Evolutionary conservation across 495 filamentous ascomycete species (phyloP), one percentile per base, ranked within the genome.

Genomic region (Apodospora peruviana): DNA sequence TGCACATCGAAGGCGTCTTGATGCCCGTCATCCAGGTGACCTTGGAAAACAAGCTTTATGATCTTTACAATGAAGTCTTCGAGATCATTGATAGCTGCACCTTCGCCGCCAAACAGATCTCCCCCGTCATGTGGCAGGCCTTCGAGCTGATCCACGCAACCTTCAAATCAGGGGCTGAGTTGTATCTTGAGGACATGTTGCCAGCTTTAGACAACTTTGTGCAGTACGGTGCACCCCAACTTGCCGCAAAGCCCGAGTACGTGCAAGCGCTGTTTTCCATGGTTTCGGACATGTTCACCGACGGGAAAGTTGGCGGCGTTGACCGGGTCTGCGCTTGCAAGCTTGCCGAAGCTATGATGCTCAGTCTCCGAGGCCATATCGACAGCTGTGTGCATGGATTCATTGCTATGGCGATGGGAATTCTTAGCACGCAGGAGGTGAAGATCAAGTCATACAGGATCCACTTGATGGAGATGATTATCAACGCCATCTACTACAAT

Each of bases 31-130:
- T 98, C 57, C 84, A 83, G 47, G 87, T 96, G 50, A 98, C 93
- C 1, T 74, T 98, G 39, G 90, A 96, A 70, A 96, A 97, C 72
- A 97, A 96, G 70, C 81, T 98, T 10, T 96, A 93, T 58, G 86
- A 98, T 69, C 72, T 98, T 1, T 97, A 95, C 67, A 97, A 96
- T 61, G 93, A 98, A 60, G 81, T 96, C 11, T 98, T 98, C 59
- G 93, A 98, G 68, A 98, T 98, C 58, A 94, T 98, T 57, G 93
- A 98, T 65, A 95, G 88, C 75, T 98, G 94, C 71, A 98, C 94
- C n/a, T 98, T 97, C 62, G 85, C 93, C 14, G 90, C 93, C 29
- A 98, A 97, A 72, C 77, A 79, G 29, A 96, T 98, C 51, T 95
- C 93, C 3, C 83, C 86, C 19, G 95, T 86, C 25, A 98, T 98